Evolutionary conservation across 352 stramenopile species (phyloP).

Genomic region (Phytophthora vignae): DNA sequence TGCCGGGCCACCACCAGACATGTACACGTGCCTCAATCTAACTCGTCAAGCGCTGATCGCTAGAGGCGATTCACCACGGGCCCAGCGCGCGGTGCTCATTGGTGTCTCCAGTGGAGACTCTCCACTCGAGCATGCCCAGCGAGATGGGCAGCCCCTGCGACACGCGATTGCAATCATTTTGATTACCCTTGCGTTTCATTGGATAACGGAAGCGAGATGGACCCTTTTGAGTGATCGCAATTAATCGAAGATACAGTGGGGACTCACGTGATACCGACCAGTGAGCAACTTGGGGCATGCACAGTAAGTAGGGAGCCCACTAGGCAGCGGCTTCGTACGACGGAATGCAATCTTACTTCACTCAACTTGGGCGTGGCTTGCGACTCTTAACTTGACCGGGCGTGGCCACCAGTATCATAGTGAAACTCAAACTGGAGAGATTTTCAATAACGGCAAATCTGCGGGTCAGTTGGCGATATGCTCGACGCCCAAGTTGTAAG

Average conservation of each 20-base stretch:
- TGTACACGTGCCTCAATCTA: neutral
- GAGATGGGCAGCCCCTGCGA: constrained; percentile 14
- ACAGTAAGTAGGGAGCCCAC: no score
- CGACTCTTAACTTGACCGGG: no score
- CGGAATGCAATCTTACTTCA: no score
- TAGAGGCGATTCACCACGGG: no score
- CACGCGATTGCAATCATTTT: constrained; percentile 5
- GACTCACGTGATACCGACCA: neutral
- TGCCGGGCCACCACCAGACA: no score
- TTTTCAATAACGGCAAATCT: constrained; percentile 15
- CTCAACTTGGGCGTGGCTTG: no score
- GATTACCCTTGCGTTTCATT: constrained; percentile 19
- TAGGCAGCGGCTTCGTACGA: no score
- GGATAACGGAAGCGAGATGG: constrained; percentile 3
- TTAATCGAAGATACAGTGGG: neutral
- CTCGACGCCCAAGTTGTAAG: no score
- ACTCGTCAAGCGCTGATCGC: neutral
- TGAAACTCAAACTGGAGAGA: constrained; percentile 3
- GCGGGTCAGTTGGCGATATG: no score
- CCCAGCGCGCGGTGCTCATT: neutral
- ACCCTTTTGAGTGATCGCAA: constrained; percentile 10
- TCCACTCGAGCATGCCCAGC: neutral
- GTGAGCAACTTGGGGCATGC: neutral
- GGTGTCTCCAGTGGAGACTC: no score
- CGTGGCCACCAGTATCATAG: neutral